Percentiles rank a stretch among this genome's conserved stretches.
phyloP scores from a whole-genome alignment of 176 grass and related monocot species.

The Oryza punctata region DNA sequence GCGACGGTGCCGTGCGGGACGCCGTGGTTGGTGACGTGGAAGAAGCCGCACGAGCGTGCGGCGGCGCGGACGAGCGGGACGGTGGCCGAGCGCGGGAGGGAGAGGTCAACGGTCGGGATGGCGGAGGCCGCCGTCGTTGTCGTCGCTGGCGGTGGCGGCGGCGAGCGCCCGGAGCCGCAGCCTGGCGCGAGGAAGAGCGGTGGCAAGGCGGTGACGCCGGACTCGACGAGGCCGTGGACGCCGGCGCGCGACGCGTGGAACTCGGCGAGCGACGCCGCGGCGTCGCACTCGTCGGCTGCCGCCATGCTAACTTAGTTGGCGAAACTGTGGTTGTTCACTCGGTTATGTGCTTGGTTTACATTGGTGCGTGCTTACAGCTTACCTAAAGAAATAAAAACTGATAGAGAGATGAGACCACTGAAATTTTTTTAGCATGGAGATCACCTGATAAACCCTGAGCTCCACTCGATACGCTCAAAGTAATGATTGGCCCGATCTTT shows the following conservation, averaged over 20 bases:
- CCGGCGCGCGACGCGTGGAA: conserved; percentile 38
- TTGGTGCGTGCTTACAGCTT: too few species aligned
- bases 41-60: conserved; percentile 48
- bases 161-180: neutral
- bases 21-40: conserved; percentile 50
- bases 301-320: neutral
- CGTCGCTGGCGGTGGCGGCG: too few species aligned
- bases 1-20: conserved; percentile 12
- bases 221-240: conserved; percentile 56
- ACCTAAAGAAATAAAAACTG: too few species aligned
- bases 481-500: too few species aligned
- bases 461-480: too few species aligned
- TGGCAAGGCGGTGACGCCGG: conserved; percentile 31
- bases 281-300: neutral
- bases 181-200: neutral
- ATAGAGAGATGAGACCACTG: too few species aligned
- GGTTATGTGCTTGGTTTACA: too few species aligned
- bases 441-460: too few species aligned
- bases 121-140: neutral
- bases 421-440: too few species aligned
- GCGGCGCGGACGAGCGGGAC: conserved; percentile 38
- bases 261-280: neutral
- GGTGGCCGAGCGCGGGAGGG: conserved; percentile 1
- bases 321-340: too few species aligned
- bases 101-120: conserved; percentile 27